Evolutionary conservation across 768 basidiomycete species (phyloP).

Genomic region (Boletus bicolor): DNA sequence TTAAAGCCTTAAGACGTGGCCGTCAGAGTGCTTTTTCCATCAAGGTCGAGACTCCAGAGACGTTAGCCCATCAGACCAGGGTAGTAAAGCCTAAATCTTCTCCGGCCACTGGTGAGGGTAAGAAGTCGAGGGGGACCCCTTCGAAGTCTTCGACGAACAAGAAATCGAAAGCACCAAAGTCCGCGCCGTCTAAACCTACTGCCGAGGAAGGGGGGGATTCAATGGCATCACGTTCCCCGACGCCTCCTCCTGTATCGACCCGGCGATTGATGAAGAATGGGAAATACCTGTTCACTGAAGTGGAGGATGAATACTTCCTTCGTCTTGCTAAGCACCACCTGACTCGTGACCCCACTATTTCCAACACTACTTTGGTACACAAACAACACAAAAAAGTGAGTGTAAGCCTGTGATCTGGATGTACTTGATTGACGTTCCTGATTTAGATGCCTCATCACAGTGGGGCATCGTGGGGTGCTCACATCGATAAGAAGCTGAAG

Average conservation of each 20-base stretch:
- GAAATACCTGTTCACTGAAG: constrained; percentile 45
- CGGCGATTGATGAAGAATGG: constrained; percentile 27
- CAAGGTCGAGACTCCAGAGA: constrained; percentile 10
- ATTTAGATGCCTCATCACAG: constrained; percentile 61
- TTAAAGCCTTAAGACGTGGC: constrained; percentile 23
- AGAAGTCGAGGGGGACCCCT: constrained; percentile 3
- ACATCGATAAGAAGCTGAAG: constrained; percentile 32
- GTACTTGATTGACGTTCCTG: neutral
- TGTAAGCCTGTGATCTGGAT: neutral
- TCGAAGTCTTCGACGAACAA: constrained; percentile 6
- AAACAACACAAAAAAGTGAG: constrained; percentile 48
- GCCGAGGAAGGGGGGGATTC: constrained; percentile 2
- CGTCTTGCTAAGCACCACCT: constrained; percentile 46
- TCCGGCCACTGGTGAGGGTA: neutral
- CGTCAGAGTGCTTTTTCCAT: constrained; percentile 18
- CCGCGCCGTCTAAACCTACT: neutral
- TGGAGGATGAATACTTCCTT: constrained; percentile 48
- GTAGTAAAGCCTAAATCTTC: constrained; percentile 6
- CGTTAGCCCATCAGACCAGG: constrained; percentile 1
- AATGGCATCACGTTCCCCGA: constrained; percentile 34
- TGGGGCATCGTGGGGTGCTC: constrained; percentile 47
- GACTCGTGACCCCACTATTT: constrained; percentile 45
- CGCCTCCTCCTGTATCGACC: constrained; percentile 41
- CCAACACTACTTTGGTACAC: constrained; percentile 35
- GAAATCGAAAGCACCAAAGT: constrained; percentile 1